Percentiles rank a stretch among this genome's conserved stretches.
phyloP scores from a whole-genome alignment of 1,284 basidiomycete genomes.

The Trametes hirsuta region DNA sequence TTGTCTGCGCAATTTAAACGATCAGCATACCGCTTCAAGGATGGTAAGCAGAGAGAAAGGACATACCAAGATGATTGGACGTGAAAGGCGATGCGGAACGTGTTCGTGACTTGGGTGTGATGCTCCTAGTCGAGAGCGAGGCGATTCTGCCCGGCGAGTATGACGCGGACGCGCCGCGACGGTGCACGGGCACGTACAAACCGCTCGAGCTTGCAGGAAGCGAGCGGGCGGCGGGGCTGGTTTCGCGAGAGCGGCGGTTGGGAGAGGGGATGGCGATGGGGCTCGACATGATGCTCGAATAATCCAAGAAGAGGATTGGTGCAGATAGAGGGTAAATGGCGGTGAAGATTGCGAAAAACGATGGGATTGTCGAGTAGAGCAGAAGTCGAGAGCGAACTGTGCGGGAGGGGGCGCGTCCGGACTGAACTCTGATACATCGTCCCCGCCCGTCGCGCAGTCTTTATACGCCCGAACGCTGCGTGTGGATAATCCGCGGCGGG shows the following conservation, averaged over 20 bases:
- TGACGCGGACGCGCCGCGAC: conserved; percentile 26
- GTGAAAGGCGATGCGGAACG: conserved; percentile 14
- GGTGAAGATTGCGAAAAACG: background rate
- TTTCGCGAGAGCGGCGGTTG: background rate
- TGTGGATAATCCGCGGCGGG: background rate
- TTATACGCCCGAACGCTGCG: background rate
- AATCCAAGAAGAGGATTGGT: background rate
- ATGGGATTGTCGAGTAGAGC: background rate
- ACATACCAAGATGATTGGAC: conserved; percentile 13
- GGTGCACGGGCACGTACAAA: conserved; percentile 34
- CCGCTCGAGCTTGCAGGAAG: conserved; percentile 18
- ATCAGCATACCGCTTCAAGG: background rate
- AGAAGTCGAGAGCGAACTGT: conserved; percentile 11
- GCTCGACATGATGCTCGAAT: conserved; percentile 29
- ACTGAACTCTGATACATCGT: conserved; percentile 6
- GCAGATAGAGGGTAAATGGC: background rate
- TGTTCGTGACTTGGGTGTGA: background rate
- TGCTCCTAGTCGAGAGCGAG: background rate
- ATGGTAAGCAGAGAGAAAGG: background rate
- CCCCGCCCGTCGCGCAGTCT: background rate
- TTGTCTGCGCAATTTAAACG: no score
- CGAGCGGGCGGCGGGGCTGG: conserved; percentile 8
- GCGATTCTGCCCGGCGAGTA: conserved; percentile 1
- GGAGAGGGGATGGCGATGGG: conserved; percentile 30
- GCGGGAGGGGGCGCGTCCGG: conserved; percentile 1